These are phyloP conservation scores for Leishmania turanica DNA, from an alignment of 208 protist species.

Conservation along the genomic window DNA sequence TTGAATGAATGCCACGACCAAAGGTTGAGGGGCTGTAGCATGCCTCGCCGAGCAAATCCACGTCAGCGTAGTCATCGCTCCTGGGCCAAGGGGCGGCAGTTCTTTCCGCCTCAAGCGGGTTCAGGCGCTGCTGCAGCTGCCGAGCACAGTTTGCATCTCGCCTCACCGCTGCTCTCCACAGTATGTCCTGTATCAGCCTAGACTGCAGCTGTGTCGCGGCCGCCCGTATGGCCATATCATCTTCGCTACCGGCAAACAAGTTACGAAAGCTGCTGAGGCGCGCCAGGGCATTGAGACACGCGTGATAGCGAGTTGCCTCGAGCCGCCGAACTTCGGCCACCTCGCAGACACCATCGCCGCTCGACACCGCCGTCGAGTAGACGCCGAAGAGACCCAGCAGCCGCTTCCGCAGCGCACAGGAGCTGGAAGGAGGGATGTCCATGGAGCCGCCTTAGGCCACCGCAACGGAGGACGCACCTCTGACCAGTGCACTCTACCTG, in stretches of 20 bases:
- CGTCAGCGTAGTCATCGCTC: conserved; percentile 11
- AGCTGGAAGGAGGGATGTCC: conserved; percentile 25
- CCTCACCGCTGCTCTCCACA: conserved; percentile 16
- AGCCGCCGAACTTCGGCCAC: not conserved
- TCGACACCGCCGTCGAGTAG: conserved; percentile 6
- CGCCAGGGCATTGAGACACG: conserved; percentile 12
- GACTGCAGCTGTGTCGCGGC: conserved; percentile 22
- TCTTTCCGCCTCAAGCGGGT: not conserved
- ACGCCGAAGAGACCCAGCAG: conserved; percentile 20
- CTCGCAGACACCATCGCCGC: not conserved
- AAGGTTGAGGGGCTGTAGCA: not conserved
- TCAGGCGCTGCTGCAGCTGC: not conserved
- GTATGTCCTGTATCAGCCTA: not conserved
- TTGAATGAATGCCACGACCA: not conserved
- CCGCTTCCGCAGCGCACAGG: conserved; percentile 21
- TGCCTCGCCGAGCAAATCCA: conserved; percentile 7
- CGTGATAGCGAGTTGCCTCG: conserved; percentile 7
- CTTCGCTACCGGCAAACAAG: conserved; percentile 24
- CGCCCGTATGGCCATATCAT: conserved; percentile 3
- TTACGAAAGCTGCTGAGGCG: conserved; percentile 19
- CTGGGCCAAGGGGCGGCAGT: not conserved
- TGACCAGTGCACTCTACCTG: not conserved
- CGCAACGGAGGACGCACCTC: not conserved
- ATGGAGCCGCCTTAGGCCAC: not conserved
- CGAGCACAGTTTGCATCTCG: not conserved